Base-by-base conservation (phyloP, 2,329 filamentous ascomycete species). In the Penicillium sp. region DNA sequence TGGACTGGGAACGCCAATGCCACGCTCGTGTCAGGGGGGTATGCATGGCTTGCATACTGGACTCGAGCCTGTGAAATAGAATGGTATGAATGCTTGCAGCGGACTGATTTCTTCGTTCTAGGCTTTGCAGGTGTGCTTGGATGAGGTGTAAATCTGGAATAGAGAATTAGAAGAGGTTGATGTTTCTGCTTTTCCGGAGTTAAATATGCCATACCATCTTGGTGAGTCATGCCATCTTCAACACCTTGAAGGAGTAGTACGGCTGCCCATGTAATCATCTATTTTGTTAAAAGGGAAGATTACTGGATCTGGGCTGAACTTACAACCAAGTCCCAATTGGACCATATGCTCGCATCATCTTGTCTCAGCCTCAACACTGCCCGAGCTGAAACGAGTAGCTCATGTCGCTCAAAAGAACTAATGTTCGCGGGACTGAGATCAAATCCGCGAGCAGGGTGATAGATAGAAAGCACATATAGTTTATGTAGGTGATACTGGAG, bases 401-500 rank as follows among this genome's bases (percentile, higher is more conserved):
- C 67, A 37, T 69, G 63, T 50, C 67, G 60, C 48, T 69, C 67
- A 10, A 55, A 56, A 2, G 62, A 53, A 36, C 57, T 64, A 7
- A 69, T 69, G 17, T 69, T 65, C 19, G 67, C 59, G 3, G 66
- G 61, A 12, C 64, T 60, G 5, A 69, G 50, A 56, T 69, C 62
- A 28, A 68, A 67, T 17, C 67, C 67, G 11, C 67, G 60, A 19
- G 67, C 67, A 16, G 67, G 67, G 31, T 69, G 63, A 19, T 69
- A 69, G 12, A 69, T 69, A 11, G 67, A 69, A 2, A 69, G 51
- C 7, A 69, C 67, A 26, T 68, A 69, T 40, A 69, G 49, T 45
- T 69, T 69, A 43, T 69, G 67, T 9, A 69, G 49, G 41, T 69
- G 67, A 53, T 69, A 69, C 22, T 69, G 67, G n/a, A 69, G 55